Evolutionary conservation across 2,329 filamentous ascomycete genomes (phyloP).

Genomic region (Decorospora gaudefroyi): DNA sequence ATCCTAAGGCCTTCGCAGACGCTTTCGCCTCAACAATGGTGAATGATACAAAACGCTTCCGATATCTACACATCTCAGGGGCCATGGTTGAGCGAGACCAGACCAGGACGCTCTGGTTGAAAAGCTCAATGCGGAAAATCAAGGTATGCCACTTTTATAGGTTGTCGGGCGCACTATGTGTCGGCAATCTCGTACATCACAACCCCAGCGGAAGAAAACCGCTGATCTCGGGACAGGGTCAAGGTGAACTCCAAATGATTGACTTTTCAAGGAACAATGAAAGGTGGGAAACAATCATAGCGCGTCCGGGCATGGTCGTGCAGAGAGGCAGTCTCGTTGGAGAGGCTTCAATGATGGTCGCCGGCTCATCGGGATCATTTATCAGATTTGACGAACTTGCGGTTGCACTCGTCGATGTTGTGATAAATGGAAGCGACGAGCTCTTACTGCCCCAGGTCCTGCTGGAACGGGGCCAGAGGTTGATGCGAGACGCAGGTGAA

Average conservation of each 20-base stretch:
- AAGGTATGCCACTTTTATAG: conserved; percentile 8
- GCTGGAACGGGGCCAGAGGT: conserved; percentile 13
- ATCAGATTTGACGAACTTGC: conserved; percentile 27
- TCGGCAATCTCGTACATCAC: neutral
- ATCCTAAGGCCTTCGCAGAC: conserved; percentile 21
- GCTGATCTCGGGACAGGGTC: conserved; percentile 8
- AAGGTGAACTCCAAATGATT: conserved; percentile 21
- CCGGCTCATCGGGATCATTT: conserved; percentile 18
- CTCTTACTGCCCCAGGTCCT: conserved; percentile 14
- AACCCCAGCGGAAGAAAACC: neutral
- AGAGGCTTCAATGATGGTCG: conserved; percentile 14
- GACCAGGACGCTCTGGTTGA: conserved; percentile 15
- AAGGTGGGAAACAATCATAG: conserved; percentile 22
- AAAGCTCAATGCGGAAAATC: conserved; percentile 17
- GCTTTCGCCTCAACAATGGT: conserved; percentile 14
- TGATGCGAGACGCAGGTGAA: neutral
- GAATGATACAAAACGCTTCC: conserved; percentile 16
- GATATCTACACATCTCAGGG: conserved; percentile 21
- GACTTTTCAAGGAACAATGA: conserved; percentile 16
- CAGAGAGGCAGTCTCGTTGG: conserved; percentile 13
- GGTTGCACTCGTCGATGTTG: conserved; percentile 18
- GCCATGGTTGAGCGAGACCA: conserved; percentile 20
- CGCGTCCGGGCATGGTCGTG: conserved; percentile 19
- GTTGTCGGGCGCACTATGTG: neutral
- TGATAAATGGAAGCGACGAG: conserved; percentile 18